These are phyloP conservation scores for Phytophthora melonis DNA, from an alignment of 352 stramenopile genomes.

Conservation along the genomic window DNA sequence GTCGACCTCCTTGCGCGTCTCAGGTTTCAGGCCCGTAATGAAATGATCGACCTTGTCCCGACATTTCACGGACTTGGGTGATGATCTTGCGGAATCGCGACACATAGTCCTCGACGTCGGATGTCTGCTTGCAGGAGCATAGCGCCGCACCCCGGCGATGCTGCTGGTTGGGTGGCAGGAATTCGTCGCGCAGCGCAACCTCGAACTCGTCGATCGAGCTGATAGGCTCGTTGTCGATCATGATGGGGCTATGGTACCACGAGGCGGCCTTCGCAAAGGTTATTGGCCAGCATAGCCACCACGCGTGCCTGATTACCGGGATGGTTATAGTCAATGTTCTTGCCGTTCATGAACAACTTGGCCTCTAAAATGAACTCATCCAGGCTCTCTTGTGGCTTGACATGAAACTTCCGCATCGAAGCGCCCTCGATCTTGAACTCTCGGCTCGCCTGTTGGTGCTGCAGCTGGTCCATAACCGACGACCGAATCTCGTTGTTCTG, in stretches of 20 bases:
- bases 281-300: background rate
- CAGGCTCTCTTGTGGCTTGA: background rate
- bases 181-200: background rate
- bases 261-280: background rate
- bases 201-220: background rate
- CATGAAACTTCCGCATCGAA: background rate
- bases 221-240: slow-evolving; percentile 1
- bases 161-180: slow-evolving; percentile 31
- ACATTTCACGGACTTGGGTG: too few species aligned
- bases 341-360: slow-evolving; percentile 6
- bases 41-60: slow-evolving; percentile 34
- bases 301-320: background rate
- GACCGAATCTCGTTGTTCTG: slow-evolving; percentile 14
- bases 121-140: slow-evolving; percentile 12
- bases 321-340: background rate
- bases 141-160: slow-evolving; percentile 29
- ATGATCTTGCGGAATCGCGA: too few species aligned
- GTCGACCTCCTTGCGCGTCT: slow-evolving; percentile 9
- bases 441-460: slow-evolving; percentile 8
- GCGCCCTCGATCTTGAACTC: slow-evolving; percentile 10
- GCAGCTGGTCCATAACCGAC: slow-evolving; percentile 14
- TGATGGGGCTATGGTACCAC: slow-evolving; percentile 1
- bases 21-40: slow-evolving; percentile 7
- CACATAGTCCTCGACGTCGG: slow-evolving; percentile 27
- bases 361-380: background rate